These are phyloP conservation scores for Fusarium sp. DNA, from an alignment of 2,329 filamentous ascomycete genomes.

Conservation along the genomic window DNA sequence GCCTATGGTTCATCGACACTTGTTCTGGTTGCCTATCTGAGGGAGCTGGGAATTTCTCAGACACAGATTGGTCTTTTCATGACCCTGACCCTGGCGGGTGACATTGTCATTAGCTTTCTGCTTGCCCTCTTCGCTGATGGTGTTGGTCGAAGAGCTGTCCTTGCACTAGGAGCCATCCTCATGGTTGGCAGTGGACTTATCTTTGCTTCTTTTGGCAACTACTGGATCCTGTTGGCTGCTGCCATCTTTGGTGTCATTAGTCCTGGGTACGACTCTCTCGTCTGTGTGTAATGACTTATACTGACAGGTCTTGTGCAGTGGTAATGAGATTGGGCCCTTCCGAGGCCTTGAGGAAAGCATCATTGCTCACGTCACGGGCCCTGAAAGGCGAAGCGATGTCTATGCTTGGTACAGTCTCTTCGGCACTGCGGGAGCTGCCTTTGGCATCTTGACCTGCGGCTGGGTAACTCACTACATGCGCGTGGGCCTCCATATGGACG, in stretches of 20 bases:
- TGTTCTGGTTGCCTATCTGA: conserved; percentile 68
- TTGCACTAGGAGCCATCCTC: conserved; percentile 64
- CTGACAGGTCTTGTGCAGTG: conserved; percentile 51
- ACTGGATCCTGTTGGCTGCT: conserved; percentile 68
- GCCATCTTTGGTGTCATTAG: conserved; percentile 73
- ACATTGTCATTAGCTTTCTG: conserved; percentile 68
- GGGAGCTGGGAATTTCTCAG: conserved; percentile 61
- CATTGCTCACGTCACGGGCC: conserved; percentile 65
- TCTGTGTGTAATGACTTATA: background rate
- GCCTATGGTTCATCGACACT: conserved; percentile 71
- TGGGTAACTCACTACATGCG: conserved; percentile 68
- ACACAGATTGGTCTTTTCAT: conserved; percentile 71
- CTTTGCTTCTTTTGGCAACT: conserved; percentile 65
- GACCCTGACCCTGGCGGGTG: conserved; percentile 72
- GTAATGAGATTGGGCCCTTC: conserved; percentile 74
- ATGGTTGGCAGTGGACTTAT: conserved; percentile 68
- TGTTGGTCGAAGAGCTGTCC: conserved; percentile 65
- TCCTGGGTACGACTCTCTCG: conserved; percentile 53
- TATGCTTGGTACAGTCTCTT: conserved; percentile 72
- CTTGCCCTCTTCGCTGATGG: conserved; percentile 70
- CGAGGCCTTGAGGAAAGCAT: conserved; percentile 72
- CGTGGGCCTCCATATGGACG: conserved; percentile 55
- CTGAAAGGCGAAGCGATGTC: conserved; percentile 62
- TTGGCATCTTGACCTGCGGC: conserved; percentile 69
- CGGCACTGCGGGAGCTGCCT: conserved; percentile 70